Base-by-base conservation (phyloP, 768 basidiomycete species). In the Trametes cingulata region DNA sequence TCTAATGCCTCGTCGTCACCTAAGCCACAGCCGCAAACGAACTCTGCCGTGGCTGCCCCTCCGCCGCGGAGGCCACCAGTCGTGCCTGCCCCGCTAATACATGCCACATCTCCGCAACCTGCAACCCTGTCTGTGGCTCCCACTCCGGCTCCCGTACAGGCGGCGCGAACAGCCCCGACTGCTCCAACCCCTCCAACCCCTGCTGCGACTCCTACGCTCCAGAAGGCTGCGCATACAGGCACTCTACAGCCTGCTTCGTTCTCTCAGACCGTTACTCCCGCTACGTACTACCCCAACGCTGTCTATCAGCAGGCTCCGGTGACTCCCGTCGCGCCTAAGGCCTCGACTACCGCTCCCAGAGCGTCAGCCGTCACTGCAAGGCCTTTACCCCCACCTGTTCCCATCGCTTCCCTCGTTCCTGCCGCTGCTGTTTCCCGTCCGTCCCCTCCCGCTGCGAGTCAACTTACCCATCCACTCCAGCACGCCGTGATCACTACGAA, bases 261-360 rank as follows among this genome's bases (percentile, higher is more conserved):
- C 43, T 64, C 66, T 35, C 67, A 64, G 42, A 33, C 56, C 6
- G 63, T 71, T 39, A 53, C 55, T 8, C 64, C 67, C 22, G 61
- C 60, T 19, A 48, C 67, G 52, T 82, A 85, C 60, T 85, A 86
- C 68, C 80, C 85, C 19, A 82, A 83, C 47, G 78, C 82, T 41
- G 75, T 80, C 8, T 85, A 86, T 64, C 74, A 78, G 62, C 73
- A 77, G 52, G 69, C 77, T 15, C 49, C 67, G 7, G 57, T 70
- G 1, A 59, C 72, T 12, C 45, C 56, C 0, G 29, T 39, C 13
- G 41, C 63, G 1, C 47, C 62, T 12, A 62, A 57, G 17, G 52
- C 62, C 6, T 40, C 67, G 12, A n/a, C n/a, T n/a, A n/a, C n/a
- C n/a, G 48, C 65, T 2, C n/a, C 56, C 24, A 40, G 72, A 22